Base-by-base conservation (phyloP, 768 basidiomycete species). In the Hebeloma cylindrosporum region DNA sequence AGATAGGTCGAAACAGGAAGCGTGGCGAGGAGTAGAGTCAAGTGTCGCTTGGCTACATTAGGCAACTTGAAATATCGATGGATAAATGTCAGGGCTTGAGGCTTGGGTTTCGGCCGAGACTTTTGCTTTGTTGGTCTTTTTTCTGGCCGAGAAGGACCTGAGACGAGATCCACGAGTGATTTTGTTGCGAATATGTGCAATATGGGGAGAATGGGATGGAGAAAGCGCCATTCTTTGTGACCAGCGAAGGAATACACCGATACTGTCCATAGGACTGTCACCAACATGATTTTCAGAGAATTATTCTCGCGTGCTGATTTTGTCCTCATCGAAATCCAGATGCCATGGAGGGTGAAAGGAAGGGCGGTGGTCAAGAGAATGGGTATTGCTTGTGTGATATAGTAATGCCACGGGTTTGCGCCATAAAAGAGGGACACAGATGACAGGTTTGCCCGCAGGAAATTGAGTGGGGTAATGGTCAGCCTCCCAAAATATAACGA, bases 221-320 rank as follows among this genome's bases (percentile, higher is more conserved):
- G 69, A 68, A 99, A 98, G 6, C 96, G 77, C 93, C 93, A 97
- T 72, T 99, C 96, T 58, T 98, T 98, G 70, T 99, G 96, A 1
- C 87, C 85, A 2, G 88, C 75, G 3, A 87, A 49, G 6, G 95
- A 97, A 61, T 90, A 93, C 5, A 86, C 60, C 2, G 59, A 56
- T 22, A 84, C 61, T 0, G 85, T 82, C 85, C 88, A 91, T 14
- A 68, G 50, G 2, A 85, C 53, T 18, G 73, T 65, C 2, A 64
- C 67, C 0, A 81, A 62, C 58, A 92, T 72, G 14, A 66, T 70
- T 31, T 54, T 64, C 18, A 75, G 50, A 2, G 66, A 60, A 3
- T 55, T 53, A 36, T 68, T n/a, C n/a, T n/a, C 54, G 33, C 61
- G 60, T 18, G 52, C 31, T 3, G 48, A 42, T 33, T 44, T 52